A percentile compares a stretch with the other conserved stretches of the same genome.
phyloP scores from a whole-genome alignment of 352 stramenopile genomes.

The Globisporangium yorkense region DNA sequence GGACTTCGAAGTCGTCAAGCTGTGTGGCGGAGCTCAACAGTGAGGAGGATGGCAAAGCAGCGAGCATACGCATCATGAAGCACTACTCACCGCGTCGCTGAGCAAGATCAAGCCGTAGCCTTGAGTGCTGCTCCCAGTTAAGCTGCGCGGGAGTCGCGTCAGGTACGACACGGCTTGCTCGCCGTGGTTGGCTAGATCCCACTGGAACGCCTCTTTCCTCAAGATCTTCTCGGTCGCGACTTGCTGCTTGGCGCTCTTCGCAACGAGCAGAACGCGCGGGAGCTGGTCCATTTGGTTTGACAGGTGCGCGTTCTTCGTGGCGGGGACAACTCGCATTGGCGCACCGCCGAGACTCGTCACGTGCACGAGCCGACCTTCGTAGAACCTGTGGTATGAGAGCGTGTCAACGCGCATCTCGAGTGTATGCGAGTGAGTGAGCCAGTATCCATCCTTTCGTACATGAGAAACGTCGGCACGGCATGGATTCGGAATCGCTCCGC shows the following conservation, averaged over 20 bases:
- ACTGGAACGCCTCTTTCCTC: constrained; percentile 56
- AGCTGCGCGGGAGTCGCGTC: constrained; percentile 21
- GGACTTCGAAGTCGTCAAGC: constrained; percentile 45
- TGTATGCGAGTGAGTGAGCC: not conserved
- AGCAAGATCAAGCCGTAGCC: constrained; percentile 54
- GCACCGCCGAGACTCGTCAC: constrained; percentile 57
- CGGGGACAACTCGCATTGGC: constrained; percentile 39
- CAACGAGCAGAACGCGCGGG: constrained; percentile 57
- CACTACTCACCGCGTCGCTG: constrained; percentile 38
- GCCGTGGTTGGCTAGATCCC: constrained; percentile 55
- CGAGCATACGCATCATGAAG: not conserved
- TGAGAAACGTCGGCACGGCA: constrained; percentile 66
- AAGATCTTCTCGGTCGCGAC: constrained; percentile 52
- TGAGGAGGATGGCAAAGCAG: not conserved
- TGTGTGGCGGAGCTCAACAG: constrained; percentile 1
- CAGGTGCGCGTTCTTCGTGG: constrained; percentile 54
- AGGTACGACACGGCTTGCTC: constrained; percentile 51
- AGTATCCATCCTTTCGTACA: constrained; percentile 23
- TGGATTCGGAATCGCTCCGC: constrained; percentile 62
- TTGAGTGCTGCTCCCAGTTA: not conserved
- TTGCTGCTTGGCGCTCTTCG: constrained; percentile 49
- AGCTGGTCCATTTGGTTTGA: constrained; percentile 49
- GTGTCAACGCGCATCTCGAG: not conserved
- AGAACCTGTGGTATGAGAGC: constrained; percentile 36
- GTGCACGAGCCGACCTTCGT: constrained; percentile 44